Conservation (phyloP, 139 green algal species). For the Chlorella sp. region DNA sequence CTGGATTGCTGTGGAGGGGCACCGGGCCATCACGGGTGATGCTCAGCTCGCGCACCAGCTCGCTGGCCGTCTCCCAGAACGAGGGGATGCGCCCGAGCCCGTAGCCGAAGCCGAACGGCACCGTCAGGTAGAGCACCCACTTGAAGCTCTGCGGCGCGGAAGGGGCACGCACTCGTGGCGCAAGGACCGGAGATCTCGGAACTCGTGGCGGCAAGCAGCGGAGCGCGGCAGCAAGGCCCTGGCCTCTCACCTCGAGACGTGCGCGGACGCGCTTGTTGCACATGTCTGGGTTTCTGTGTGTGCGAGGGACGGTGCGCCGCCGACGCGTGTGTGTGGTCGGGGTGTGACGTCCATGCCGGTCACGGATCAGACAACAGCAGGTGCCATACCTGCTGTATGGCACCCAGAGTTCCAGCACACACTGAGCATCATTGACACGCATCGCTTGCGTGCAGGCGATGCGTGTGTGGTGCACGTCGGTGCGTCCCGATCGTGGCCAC, state of each 20-base stretch:
- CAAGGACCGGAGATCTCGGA: neutral
- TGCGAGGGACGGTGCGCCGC: neutral
- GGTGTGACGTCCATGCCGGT: neutral
- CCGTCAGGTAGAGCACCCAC: slow-evolving; percentile 58
- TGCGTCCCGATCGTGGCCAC: neutral
- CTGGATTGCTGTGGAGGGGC: too few species aligned
- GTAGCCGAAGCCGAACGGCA: slow-evolving; percentile 62
- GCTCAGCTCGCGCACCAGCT: slow-evolving; percentile 16
- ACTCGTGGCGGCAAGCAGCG: neutral
- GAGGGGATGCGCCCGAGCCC: slow-evolving; percentile 48
- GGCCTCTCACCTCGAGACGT: neutral
- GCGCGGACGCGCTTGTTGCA: neutral
- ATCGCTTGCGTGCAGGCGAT: neutral
- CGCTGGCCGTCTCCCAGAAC: slow-evolving; percentile 36
- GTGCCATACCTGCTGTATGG: neutral
- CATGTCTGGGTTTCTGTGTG: neutral
- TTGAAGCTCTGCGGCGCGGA: slow-evolving; percentile 61
- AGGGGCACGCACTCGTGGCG: neutral
- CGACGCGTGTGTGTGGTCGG: neutral
- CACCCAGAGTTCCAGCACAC: neutral
- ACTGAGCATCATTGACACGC: neutral
- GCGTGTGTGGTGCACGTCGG: neutral
- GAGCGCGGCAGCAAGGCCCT: neutral
- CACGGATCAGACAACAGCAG: too few species aligned
- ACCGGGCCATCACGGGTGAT: too few species aligned